Percentiles rank a stretch among this genome's conserved stretches.
phyloP scores from a whole-genome alignment of 129 eudicot genomes.

The Pseudognaphalium luteoalbum region DNA sequence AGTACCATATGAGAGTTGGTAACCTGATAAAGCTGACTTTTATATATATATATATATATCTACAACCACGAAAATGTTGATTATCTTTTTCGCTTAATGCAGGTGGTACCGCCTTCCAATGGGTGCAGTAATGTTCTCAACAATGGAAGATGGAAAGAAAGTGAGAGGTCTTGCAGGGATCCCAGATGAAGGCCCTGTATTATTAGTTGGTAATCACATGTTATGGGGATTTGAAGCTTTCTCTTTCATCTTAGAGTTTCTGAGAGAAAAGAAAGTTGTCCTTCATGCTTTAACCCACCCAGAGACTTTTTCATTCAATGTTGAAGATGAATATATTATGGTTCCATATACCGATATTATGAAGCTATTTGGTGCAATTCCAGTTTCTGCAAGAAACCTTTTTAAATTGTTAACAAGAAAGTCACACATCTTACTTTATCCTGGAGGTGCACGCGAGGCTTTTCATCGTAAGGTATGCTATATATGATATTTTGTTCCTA shows the following conservation, averaged over 20 bases:
- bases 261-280: constrained; percentile 52
- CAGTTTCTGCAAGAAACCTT: constrained; percentile 36
- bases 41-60: too few species aligned
- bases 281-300: constrained; percentile 39
- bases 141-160: constrained; percentile 67
- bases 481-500: not conserved
- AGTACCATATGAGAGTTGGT: constrained; percentile 38
- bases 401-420: constrained; percentile 33
- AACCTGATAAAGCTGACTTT: constrained; percentile 10
- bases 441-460: constrained; percentile 37
- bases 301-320: constrained; percentile 20
- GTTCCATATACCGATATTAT: constrained; percentile 24
- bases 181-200: constrained; percentile 79
- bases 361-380: constrained; percentile 31
- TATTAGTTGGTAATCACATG: constrained; percentile 88
- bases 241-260: constrained; percentile 48
- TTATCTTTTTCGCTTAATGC: constrained; percentile 18
- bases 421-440: constrained; percentile 31
- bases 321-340: constrained; percentile 25
- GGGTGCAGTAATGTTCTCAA: constrained; percentile 69
- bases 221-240: constrained; percentile 65
- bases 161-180: constrained; percentile 83
- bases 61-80: too few species aligned
- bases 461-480: constrained; percentile 32
- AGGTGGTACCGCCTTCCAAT: constrained; percentile 45